phyloP scores from a whole-genome alignment of 495 filamentous ascomycete genomes.

The Evansstolkia leycettana region DNA sequence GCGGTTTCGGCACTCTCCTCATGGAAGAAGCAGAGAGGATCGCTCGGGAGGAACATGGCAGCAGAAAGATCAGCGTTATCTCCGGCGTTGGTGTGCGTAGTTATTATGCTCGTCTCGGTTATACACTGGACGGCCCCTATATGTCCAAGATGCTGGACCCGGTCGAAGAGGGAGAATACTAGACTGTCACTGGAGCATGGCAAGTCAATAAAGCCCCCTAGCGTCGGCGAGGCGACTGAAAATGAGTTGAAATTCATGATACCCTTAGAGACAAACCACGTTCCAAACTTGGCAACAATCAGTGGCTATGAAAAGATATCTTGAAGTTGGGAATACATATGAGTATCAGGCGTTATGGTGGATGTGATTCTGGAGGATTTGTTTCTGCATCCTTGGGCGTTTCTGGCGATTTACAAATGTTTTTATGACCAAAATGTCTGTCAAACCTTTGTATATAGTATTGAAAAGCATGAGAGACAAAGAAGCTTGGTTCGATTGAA shows the following conservation, averaged over 20 bases:
- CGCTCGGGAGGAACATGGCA: conserved; percentile 84
- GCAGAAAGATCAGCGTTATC: conserved; percentile 88
- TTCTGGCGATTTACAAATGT: neutral
- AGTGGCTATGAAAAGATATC: too few relatives aligned
- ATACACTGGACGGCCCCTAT: conserved; percentile 81
- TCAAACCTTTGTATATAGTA: too few relatives aligned
- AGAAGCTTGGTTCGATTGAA: too few relatives aligned
- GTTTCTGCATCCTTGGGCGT: conserved; percentile 8
- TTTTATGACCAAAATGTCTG: too few relatives aligned
- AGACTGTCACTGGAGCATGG: too few relatives aligned
- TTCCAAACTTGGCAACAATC: too few relatives aligned
- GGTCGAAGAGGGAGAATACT: conserved; percentile 27
- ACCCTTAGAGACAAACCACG: too few relatives aligned
- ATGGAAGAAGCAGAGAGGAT: conserved; percentile 99
- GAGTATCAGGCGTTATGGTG: conserved; percentile 4
- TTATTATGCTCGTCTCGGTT: conserved; percentile 88
- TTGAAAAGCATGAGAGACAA: too few relatives aligned
- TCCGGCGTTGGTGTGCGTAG: conserved; percentile 88
- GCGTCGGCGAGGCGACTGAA: too few relatives aligned
- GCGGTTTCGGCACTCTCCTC: conserved; percentile 86
- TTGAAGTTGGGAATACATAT: neutral
- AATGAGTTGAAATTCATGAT: too few relatives aligned
- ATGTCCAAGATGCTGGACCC: conserved; percentile 62
- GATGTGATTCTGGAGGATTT: neutral
- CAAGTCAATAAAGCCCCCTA: too few relatives aligned